Evolutionary conservation across 208 protist genomes (phyloP).

Genomic region (Novymonas esmeraldas): DNA sequence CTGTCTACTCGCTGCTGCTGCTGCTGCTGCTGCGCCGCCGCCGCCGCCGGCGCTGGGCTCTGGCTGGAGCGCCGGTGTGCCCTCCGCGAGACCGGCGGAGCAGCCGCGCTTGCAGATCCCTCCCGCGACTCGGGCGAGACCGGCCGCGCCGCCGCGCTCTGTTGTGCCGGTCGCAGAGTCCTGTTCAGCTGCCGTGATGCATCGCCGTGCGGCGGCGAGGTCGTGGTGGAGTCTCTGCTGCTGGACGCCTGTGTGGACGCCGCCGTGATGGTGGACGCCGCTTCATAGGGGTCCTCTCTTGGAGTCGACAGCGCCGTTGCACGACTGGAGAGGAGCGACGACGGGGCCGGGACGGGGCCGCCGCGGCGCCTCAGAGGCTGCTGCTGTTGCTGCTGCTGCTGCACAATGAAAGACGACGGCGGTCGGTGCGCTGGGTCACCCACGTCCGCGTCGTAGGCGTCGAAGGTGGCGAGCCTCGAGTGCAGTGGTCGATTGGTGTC

Average conservation of each 20-base stretch:
- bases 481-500: neutral
- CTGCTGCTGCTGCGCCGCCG: no score
- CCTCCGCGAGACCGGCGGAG: constrained; percentile 8
- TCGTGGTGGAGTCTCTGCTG: neutral
- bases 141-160: no score
- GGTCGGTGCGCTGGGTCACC: neutral
- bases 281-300: constrained; percentile 12
- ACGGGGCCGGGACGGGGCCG: constrained; percentile 18
- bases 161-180: neutral
- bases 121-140: neutral
- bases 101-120: neutral
- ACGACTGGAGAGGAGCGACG: constrained; percentile 6
- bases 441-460: constrained; percentile 11
- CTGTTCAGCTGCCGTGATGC: neutral
- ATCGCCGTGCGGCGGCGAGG: neutral
- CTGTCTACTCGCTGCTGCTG: neutral
- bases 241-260: neutral
- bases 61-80: constrained; percentile 5
- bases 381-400: neutral
- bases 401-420: neutral
- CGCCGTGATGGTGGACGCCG: neutral
- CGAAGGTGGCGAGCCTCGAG: constrained; percentile 1
- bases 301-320: constrained; percentile 15
- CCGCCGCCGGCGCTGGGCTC: constrained; percentile 3
- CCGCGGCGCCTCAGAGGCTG: constrained; percentile 25